These are phyloP conservation scores for Taphrina betulina DNA, from an alignment of 1,139 yeast species.

Conservation along the genomic window DNA sequence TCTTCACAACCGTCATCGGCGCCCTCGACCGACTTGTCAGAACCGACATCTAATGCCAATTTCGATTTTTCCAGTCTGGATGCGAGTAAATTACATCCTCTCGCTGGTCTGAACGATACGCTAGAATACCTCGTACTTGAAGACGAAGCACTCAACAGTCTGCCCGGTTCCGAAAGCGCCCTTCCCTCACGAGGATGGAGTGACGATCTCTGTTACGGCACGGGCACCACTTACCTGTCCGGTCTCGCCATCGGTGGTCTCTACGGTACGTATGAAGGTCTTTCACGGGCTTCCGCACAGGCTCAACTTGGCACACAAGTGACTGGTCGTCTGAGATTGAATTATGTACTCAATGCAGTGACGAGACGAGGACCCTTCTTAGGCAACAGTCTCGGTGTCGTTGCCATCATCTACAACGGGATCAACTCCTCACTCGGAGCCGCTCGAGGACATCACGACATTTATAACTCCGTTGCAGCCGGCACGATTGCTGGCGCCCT, in stretches of 20 bases:
- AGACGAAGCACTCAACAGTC: slow-evolving; percentile 67
- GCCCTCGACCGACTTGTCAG: neutral
- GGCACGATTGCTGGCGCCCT: slow-evolving; percentile 93
- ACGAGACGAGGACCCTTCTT: slow-evolving; percentile 94
- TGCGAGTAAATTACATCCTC: slow-evolving; percentile 77
- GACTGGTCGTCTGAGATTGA: slow-evolving; percentile 63
- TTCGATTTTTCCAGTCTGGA: slow-evolving; percentile 46
- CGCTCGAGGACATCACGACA: slow-evolving; percentile 84
- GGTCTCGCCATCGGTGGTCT: slow-evolving; percentile 80
- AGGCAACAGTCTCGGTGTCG: slow-evolving; percentile 93
- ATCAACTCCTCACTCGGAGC: slow-evolving; percentile 77
- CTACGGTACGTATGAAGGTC: slow-evolving; percentile 83
- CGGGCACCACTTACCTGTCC: slow-evolving; percentile 82
- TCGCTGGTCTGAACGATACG: slow-evolving; percentile 84
- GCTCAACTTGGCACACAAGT: slow-evolving; percentile 52
- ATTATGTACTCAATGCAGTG: slow-evolving; percentile 84
- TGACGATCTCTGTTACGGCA: slow-evolving; percentile 95
- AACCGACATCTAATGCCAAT: too few species aligned
- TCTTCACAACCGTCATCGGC: neutral
- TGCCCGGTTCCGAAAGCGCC: slow-evolving; percentile 86
- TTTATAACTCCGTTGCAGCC: slow-evolving; percentile 74
- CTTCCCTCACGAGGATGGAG: slow-evolving; percentile 96
- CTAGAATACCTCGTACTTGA: slow-evolving; percentile 88
- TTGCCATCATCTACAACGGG: slow-evolving; percentile 83
- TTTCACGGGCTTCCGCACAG: slow-evolving; percentile 62